Evolutionary conservation across 2,329 filamentous ascomycete species (phyloP).

Genomic region (Sarocladium strictum): DNA sequence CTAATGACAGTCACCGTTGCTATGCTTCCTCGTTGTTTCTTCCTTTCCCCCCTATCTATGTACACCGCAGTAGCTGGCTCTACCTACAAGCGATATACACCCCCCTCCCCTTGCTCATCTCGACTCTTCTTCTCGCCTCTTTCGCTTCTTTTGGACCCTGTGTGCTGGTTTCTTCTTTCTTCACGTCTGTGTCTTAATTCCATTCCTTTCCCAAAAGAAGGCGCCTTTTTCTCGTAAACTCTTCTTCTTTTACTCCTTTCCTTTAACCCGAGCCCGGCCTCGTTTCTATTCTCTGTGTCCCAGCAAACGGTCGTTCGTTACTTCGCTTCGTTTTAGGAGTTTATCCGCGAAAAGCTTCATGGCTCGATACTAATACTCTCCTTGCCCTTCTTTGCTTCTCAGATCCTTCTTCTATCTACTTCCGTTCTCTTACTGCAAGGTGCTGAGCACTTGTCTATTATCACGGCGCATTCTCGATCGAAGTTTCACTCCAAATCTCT

Average conservation of each 20-base stretch:
- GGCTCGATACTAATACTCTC: constrained; percentile 3
- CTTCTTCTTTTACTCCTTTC: constrained; percentile 6
- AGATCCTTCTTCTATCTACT: neutral
- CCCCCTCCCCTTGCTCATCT: constrained; percentile 3
- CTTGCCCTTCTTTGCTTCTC: neutral
- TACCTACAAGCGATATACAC: neutral
- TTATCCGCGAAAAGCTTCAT: neutral
- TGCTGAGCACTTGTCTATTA: constrained; percentile 1
- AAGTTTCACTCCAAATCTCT: neutral
- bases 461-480: neutral
- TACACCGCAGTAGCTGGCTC: neutral
- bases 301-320: constrained; percentile 7
- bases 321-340: neutral
- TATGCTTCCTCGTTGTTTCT: neutral
- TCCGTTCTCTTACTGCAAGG: neutral
- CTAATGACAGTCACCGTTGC: neutral
- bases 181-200: constrained; percentile 10
- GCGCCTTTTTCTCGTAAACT: neutral
- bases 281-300: neutral
- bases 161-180: constrained; percentile 3
- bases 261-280: constrained; percentile 1
- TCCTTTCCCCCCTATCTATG: too few relatives aligned
- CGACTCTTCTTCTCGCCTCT: constrained; percentile 4
- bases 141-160: neutral
- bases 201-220: constrained; percentile 6